Base-by-base conservation (phyloP, 2,329 filamentous ascomycete genomes). In the Penicillium sumatraense region DNA sequence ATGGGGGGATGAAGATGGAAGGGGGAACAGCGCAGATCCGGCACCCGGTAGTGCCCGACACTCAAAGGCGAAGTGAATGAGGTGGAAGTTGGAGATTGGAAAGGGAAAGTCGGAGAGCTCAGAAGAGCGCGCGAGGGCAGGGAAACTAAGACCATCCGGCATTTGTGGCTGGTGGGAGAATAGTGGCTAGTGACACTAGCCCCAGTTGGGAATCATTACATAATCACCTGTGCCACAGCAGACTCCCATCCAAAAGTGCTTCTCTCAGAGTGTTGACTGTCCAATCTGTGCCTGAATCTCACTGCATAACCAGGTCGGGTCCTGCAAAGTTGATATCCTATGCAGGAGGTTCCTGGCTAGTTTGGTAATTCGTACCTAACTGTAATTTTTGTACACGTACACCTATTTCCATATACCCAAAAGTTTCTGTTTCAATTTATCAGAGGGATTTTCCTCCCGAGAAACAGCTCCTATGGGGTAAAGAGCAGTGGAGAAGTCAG, bases 121-220 rank as follows among this genome's bases (percentile, higher is more conserved):
- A 23, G 26, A 33, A 23, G 26, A 41, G 21, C 20, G 26, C 38
- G 38, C 53, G 48, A 42, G 21, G 60, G 50, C 50, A 54, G 57
- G 53, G 51, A 57, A 63, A 57, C 40, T 57, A 55, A 45, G 62
- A 51, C 56, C 56, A 53, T 54, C 50, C 59, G 57, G 61, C 61
- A 61, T 58, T 58, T 62, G 54, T 59, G 54, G 59, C 56, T 52
- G 23, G 23, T 51, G 29, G 23, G 23, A 48, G 29, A 27, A 20
- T 13, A 38, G 24, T 31, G n/a, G 23, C 26, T 45, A n/a, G n/a
- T n/a, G 23, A 29, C 11, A 26, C 33, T 44, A 27, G 23, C 18
- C 23, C 24, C 29, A 31, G 11, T 5, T 27, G n/a, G n/a, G n/a
- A n/a, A n/a, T n/a, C n/a, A n/a, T 31, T 31, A 31, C n/a, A 14